These are phyloP conservation scores for Ophiocordyceps camponoti-floridani DNA, from an alignment of 2,329 filamentous ascomycete species.

Conservation along the genomic window DNA sequence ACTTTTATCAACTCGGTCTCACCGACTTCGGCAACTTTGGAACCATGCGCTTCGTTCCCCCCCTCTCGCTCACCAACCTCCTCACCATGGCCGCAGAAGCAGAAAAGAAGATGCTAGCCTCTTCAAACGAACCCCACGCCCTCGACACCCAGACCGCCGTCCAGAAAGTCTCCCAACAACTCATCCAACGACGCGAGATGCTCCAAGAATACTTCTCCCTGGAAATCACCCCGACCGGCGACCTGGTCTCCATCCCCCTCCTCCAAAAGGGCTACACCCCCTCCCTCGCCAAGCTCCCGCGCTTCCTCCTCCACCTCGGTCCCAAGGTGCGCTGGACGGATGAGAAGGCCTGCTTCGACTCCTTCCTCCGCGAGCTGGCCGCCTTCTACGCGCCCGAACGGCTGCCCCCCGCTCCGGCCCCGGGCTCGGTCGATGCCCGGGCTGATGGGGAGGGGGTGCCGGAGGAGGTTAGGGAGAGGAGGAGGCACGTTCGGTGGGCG, in stretches of 20 bases:
- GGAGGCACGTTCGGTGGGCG: slow-evolving; percentile 52
- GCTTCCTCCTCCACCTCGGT: slow-evolving; percentile 73
- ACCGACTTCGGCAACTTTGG: slow-evolving; percentile 96
- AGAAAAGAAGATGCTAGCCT: slow-evolving; percentile 31
- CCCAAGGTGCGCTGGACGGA: slow-evolving; percentile 75
- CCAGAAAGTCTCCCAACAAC: slow-evolving; percentile 38
- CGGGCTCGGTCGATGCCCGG: slow-evolving; percentile 8
- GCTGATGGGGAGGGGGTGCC: slow-evolving; percentile 21
- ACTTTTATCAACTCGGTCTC: slow-evolving; percentile 88
- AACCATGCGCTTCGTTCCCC: slow-evolving; percentile 58
- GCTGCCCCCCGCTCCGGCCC: slow-evolving; percentile 36
- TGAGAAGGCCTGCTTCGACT: slow-evolving; percentile 72
- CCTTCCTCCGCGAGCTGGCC: slow-evolving; percentile 72
- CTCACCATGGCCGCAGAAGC: slow-evolving; percentile 55
- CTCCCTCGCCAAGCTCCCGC: slow-evolving; percentile 67
- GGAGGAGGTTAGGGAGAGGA: slow-evolving; percentile 36
- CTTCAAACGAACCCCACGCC: slow-evolving; percentile 39
- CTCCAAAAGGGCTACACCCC: slow-evolving; percentile 82
- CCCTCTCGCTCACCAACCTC: slow-evolving; percentile 52
- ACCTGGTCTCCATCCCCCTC: slow-evolving; percentile 64
- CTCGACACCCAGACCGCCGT: slow-evolving; percentile 44
- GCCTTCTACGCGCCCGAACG: slow-evolving; percentile 82
- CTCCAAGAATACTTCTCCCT: slow-evolving; percentile 83
- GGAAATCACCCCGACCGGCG: slow-evolving; percentile 60
- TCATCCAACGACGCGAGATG: slow-evolving; percentile 69